These are phyloP conservation scores for Hyaloscypha bicolor DNA, from an alignment of 495 filamentous ascomycete species.

Conservation along the genomic window DNA sequence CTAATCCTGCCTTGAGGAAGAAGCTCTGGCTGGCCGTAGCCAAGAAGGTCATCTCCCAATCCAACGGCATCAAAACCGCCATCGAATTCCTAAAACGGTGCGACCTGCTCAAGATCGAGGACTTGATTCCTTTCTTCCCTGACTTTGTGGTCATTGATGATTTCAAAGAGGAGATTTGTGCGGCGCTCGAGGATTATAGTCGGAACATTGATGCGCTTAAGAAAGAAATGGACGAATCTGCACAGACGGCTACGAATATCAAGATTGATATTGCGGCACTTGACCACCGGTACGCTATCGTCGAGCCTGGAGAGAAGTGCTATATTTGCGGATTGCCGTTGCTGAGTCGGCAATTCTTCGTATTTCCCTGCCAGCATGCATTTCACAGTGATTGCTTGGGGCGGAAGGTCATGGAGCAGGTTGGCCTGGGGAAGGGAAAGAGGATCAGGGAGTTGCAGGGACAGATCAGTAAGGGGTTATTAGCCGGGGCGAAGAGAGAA, in stretches of 20 bases:
- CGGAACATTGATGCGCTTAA: conserved; percentile 87
- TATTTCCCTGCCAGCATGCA: conserved; percentile 97
- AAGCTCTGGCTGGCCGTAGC: conserved; percentile 94
- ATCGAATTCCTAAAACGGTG: conserved; percentile 93
- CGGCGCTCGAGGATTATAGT: conserved; percentile 87
- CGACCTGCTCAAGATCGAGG: conserved; percentile 90
- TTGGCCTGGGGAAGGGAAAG: conserved; percentile 70
- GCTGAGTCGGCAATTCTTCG: conserved; percentile 89
- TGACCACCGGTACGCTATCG: conserved; percentile 90
- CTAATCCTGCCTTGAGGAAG: conserved; percentile 80
- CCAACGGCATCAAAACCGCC: conserved; percentile 87
- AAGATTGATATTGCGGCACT: conserved; percentile 81
- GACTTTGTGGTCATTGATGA: conserved; percentile 99
- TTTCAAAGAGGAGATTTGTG: conserved; percentile 97
- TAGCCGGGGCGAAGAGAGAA: conserved; percentile 66
- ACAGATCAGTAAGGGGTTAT: conserved; percentile 71
- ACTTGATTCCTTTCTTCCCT: conserved; percentile 96
- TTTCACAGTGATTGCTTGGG: conserved; percentile 95
- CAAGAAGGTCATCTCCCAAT: conserved; percentile 84
- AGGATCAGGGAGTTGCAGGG: conserved; percentile 84
- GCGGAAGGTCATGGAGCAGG: conserved; percentile 75
- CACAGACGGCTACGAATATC: conserved; percentile 85
- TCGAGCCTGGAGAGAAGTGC: conserved; percentile 94
- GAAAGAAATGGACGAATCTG: conserved; percentile 92
- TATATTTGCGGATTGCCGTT: conserved; percentile 84